A percentile compares a stretch with the other conserved stretches of the same genome.
Evolutionary conservation across 441 rosid species (phyloP).

Genomic region (Erodium chrysanthum): DNA sequence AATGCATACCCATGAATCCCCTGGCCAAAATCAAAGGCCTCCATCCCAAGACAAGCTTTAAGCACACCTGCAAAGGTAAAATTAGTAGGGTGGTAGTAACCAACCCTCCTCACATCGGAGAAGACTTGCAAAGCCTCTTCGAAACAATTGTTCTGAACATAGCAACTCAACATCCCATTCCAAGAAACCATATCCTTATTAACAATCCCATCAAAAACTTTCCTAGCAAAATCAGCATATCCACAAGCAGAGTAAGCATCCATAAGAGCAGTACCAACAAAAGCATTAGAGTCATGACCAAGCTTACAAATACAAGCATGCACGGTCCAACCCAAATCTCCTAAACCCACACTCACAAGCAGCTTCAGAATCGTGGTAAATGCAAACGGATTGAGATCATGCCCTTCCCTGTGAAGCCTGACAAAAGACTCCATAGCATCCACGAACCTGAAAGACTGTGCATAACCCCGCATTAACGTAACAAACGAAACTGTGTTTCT

Average conservation of each 20-base stretch:
- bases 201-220: constrained; percentile 48
- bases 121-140: constrained; percentile 40
- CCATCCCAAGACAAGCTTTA: constrained; percentile 63
- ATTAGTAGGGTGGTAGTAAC: constrained; percentile 48
- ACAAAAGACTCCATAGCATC: constrained; percentile 40
- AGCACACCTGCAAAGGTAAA: constrained; percentile 52
- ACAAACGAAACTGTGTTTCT: constrained; percentile 62
- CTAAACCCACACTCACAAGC: constrained; percentile 42
- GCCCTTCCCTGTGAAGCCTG: constrained; percentile 58
- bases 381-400: constrained; percentile 66
- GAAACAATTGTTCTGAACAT: constrained; percentile 51
- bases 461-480: constrained; percentile 45
- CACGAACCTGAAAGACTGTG: constrained; percentile 23
- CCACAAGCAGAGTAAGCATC: constrained; percentile 59
- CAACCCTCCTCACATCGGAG: constrained; percentile 47
- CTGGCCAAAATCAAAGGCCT: constrained; percentile 38
- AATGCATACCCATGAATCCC: constrained; percentile 55
- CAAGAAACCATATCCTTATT: constrained; percentile 69
- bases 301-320: constrained; percentile 69
- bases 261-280: constrained; percentile 68
- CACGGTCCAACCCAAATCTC: constrained; percentile 36
- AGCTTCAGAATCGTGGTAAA: constrained; percentile 63
- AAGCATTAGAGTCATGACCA: constrained; percentile 49
- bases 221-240: constrained; percentile 38
- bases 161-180: constrained; percentile 73